Base-by-base conservation (phyloP, 306 rosid species). In the Pyrus communis region DNA sequence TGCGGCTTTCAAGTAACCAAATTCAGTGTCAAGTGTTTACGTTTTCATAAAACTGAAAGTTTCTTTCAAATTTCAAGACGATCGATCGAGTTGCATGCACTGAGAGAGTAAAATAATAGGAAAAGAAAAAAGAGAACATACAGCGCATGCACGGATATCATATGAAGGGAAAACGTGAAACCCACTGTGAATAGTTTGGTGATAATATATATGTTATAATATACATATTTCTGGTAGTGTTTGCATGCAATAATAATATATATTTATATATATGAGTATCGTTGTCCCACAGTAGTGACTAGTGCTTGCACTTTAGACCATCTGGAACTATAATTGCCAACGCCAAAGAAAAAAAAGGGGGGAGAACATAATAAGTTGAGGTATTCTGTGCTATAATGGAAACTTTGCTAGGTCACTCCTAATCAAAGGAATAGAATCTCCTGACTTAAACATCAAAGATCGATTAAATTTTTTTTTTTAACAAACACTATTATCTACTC, bases 121-220 rank as follows among this genome's bases (percentile, higher is more conserved):
- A 23, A 46, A 4, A 6, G 15, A 67, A 18, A 52, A 6, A 18
- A 18, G 9, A 52, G 2, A 18, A 52, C 7, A 18, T 18, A 52
- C 58, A 52, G 18, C 9, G 21, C 11, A 9, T 4, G 8, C 5
- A 9, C 1, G 27, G 28, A 57, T 57, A 69, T 40, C 43, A 43
- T 72, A 54, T 15, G 59, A 60, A 46, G 21, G 51, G 38, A 12
- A 82, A 69, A 74, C 75, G 85, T 74, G 74, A 82, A 82, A 23
- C 19, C 64, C 77, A 82, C 82, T 57, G 69, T 27, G 30, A 69
- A 67, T 33, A 38, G 23, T 69, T 58, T 42, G 45, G 67, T 57
- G 52, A 45, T 54, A 38, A 58, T 70, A 33, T 22, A 38, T 38
- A 38, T 38, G 14, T 67, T 31, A 49, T 30, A 35, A 38, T 38